Conservation (phyloP, 345 rosid genomes). For the Gossypium arboreum region DNA sequence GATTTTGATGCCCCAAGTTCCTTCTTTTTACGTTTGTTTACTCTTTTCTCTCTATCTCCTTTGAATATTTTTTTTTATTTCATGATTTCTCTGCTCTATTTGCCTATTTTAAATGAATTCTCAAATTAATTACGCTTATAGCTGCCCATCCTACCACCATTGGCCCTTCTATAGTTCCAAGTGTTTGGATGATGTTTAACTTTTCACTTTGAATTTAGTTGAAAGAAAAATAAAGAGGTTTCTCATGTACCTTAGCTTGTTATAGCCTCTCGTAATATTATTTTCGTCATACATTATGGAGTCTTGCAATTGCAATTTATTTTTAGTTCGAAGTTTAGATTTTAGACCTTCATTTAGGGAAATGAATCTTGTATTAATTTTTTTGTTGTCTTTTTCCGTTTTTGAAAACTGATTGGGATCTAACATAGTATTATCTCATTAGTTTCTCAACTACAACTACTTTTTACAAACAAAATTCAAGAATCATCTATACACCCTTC, state of each 20-base stretch:
- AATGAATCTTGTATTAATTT: neutral
- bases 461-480: neutral
- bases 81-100: no score
- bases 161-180: no score
- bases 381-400: neutral
- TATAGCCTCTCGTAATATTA: neutral
- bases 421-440: neutral
- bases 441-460: neutral
- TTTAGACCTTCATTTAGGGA: neutral
- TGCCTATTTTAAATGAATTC: no score
- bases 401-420: neutral
- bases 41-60: no score
- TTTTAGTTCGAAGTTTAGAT: neutral
- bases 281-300: neutral
- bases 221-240: neutral
- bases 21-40: no score
- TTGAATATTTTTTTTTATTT: no score
- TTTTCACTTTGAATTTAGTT: neutral
- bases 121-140: no score
- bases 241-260: neutral
- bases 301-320: neutral
- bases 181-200: neutral
- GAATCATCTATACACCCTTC: neutral
- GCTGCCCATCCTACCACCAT: no score
- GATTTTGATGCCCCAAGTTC: no score